Evolutionary conservation across 257 asterid genomes (phyloP).

Genomic region (Solanum boliviense): DNA sequence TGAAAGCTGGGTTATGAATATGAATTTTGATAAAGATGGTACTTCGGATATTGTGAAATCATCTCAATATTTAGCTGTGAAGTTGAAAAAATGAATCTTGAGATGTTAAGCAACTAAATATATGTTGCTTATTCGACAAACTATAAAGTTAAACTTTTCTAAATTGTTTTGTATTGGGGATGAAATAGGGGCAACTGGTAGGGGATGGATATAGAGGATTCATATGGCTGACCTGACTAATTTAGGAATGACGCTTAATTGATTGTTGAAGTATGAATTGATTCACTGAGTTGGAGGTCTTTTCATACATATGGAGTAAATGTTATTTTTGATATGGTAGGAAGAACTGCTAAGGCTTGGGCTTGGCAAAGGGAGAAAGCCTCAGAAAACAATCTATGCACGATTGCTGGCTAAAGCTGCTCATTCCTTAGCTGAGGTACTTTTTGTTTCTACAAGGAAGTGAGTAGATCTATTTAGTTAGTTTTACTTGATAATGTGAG

Average conservation of each 20-base stretch:
- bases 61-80: background rate
- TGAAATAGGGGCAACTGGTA: background rate
- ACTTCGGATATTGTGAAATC: background rate
- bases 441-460: background rate
- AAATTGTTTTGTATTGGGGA: background rate
- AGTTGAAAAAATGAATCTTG: background rate
- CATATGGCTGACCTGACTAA: background rate
- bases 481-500: background rate
- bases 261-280: background rate
- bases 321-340: conserved; percentile 26
- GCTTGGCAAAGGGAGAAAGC: conserved; percentile 63
- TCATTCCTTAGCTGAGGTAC: conserved; percentile 93
- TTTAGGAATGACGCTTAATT: background rate
- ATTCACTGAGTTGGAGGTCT: background rate
- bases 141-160: background rate
- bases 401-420: conserved; percentile 86
- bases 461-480: background rate
- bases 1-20: background rate
- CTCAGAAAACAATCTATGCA: conserved; percentile 69
- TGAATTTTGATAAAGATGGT: background rate
- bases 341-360: conserved; percentile 65
- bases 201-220: background rate
- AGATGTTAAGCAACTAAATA: background rate
- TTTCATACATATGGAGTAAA: background rate
- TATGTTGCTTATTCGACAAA: background rate